Base-by-base conservation (phyloP, 768 basidiomycete species). In the Thelephora ganbajun region DNA sequence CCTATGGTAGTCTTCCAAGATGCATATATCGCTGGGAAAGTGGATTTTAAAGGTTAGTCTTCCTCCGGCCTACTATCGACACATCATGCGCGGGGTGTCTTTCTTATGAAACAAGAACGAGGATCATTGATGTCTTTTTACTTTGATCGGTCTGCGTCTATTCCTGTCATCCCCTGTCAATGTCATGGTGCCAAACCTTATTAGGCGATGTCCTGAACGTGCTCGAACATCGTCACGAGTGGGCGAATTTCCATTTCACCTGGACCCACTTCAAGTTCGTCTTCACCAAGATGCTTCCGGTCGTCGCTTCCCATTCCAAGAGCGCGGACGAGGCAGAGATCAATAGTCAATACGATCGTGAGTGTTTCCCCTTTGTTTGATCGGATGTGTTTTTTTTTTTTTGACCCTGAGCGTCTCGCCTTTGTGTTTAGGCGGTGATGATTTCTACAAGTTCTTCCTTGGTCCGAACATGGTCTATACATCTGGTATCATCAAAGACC, bases 1-100 rank as follows among this genome's bases (percentile, higher is more conserved):
- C 92, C 92, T 45, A 93, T 96, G 83, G 93, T 98, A 66, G 67
- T 85, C 54, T 94, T 96, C 73, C 83, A 98, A 61, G 94, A 99
- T 70, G 87, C 90, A 52, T 98, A 84, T 68, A 97, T 99, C 61
- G 91, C 93, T 44, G 83, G 83, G 44, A 97, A 97, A 68, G 78
- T 92, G 51, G 92, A 97, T 48, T 86, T 99, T 63, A 99, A 97
- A 44, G 92, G 94, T 86, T 37, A 34, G 73, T 63, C 11, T 53
- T n/a, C 45, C 20, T 43, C 42, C 19, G 11, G n/a, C n/a, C n/a
- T n/a, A n/a, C n/a, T n/a, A n/a, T n/a, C n/a, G n/a, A n/a, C n/a
- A 51, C 26, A 18, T 45, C 46, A 30, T 48, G 51, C 5, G 26
- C 26, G 26, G 26, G 5, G 26, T 30, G n/a, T n/a, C n/a, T n/a